Percentiles rank a stretch among this genome's conserved stretches.
These are phyloP conservation scores for Ascodesmis nigricans DNA, from an alignment of 495 filamentous ascomycete species.

Conservation along the genomic window DNA sequence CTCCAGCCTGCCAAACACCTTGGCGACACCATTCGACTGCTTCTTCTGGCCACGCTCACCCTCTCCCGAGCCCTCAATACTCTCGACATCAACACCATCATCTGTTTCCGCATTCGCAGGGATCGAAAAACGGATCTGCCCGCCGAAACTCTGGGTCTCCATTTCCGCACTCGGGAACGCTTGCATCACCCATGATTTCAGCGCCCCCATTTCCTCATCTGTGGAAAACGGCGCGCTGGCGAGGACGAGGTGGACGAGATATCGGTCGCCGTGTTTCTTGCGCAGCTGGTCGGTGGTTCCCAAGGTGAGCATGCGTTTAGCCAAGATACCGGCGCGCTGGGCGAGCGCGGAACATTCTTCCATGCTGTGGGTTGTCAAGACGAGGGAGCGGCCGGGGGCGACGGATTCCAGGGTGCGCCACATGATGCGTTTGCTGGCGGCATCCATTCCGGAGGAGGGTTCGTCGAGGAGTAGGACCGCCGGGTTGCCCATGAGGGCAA, in stretches of 20 bases:
- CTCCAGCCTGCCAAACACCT: slow-evolving; percentile 48
- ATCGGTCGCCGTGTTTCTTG: slow-evolving; percentile 34
- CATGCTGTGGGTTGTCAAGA: slow-evolving; percentile 61
- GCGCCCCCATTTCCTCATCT: slow-evolving; percentile 37
- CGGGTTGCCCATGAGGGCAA: slow-evolving; percentile 56
- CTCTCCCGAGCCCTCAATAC: slow-evolving; percentile 14
- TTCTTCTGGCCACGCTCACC: slow-evolving; percentile 12
- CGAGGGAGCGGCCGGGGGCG: slow-evolving; percentile 35
- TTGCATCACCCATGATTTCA: slow-evolving; percentile 37
- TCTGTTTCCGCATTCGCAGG: slow-evolving; percentile 25
- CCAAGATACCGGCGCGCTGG: slow-evolving; percentile 45
- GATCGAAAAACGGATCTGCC: slow-evolving; percentile 58
- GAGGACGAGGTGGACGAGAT: slow-evolving; percentile 54
- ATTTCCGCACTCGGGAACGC: slow-evolving; percentile 36
- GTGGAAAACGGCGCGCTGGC: slow-evolving; percentile 45
- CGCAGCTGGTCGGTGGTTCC: slow-evolving; percentile 39
- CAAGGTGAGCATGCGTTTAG: slow-evolving; percentile 47
- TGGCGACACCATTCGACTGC: slow-evolving; percentile 29
- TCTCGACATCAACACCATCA: slow-evolving; percentile 6
- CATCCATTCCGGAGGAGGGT: slow-evolving; percentile 47
- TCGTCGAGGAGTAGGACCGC: slow-evolving; percentile 52
- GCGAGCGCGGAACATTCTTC: slow-evolving; percentile 60
- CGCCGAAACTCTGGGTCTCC: slow-evolving; percentile 57
- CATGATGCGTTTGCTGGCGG: slow-evolving; percentile 52
- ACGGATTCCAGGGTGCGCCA: slow-evolving; percentile 43